phyloP scores from a whole-genome alignment of 2,329 filamentous ascomycete genomes.

The Sporothrix mexicana region DNA sequence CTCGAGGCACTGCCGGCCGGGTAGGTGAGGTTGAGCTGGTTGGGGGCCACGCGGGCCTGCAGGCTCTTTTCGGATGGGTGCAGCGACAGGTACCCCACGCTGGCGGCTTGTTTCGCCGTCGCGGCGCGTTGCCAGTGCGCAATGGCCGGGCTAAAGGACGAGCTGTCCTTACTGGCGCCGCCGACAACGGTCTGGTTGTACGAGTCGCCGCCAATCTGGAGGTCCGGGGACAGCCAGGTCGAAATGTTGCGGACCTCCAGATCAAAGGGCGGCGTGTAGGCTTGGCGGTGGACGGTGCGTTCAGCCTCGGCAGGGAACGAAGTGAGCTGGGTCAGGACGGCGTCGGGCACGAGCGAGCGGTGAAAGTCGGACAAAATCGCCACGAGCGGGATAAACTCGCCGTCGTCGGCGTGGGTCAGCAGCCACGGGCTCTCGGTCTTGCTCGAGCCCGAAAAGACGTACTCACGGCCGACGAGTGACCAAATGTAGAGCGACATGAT shows the following conservation, averaged over 20 bases:
- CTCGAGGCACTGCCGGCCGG: slow-evolving; percentile 57
- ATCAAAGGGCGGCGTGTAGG: slow-evolving; percentile 65
- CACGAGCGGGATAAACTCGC: slow-evolving; percentile 62
- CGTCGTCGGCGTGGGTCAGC: slow-evolving; percentile 66
- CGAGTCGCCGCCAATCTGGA: slow-evolving; percentile 66
- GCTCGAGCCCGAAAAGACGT: slow-evolving; percentile 40
- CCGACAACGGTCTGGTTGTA: slow-evolving; percentile 63
- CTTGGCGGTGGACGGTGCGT: slow-evolving; percentile 57
- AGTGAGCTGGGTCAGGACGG: slow-evolving; percentile 44
- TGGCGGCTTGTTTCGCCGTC: slow-evolving; percentile 39
- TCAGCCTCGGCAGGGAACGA: slow-evolving; percentile 39
- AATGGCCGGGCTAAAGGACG: slow-evolving; percentile 64
- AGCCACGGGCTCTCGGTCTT: slow-evolving; percentile 30
- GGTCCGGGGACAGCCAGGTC: slow-evolving; percentile 60
- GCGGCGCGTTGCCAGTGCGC: slow-evolving; percentile 59
- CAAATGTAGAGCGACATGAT: slow-evolving; percentile 65
- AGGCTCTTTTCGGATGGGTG: slow-evolving; percentile 49
- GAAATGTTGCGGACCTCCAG: slow-evolving; percentile 62
- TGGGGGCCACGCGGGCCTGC: slow-evolving; percentile 50
- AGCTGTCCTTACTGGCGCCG: slow-evolving; percentile 57
- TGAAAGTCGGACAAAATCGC: slow-evolving; percentile 60
- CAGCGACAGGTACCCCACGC: slow-evolving; percentile 45
- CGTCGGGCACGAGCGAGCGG: slow-evolving; percentile 52
- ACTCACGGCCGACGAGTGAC: slow-evolving; percentile 59
- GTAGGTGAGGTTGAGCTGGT: slow-evolving; percentile 58